Conservation (phyloP, 805 yeast genomes). For the Barnettozyma vustinii region DNA sequence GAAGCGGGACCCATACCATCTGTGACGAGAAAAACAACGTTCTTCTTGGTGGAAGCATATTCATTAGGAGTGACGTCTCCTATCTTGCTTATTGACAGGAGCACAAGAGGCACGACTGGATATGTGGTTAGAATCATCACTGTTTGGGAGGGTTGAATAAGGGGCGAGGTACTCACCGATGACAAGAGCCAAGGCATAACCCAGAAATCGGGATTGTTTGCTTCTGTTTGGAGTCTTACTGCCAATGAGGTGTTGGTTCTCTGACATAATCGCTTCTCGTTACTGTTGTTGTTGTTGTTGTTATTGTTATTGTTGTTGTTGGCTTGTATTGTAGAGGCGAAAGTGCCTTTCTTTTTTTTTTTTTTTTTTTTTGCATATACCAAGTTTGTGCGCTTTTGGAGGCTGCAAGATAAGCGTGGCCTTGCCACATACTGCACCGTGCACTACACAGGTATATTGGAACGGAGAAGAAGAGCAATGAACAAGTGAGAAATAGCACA, state of each 20-base stretch:
- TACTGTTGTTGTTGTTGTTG: too few species aligned
- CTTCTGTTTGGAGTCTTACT: neutral
- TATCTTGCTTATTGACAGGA: neutral
- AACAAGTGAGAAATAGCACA: too few species aligned
- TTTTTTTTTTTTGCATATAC: too few species aligned
- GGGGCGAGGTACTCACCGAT: neutral
- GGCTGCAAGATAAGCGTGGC: too few species aligned
- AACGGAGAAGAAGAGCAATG: too few species aligned
- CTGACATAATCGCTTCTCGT: neutral
- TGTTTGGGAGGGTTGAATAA: neutral
- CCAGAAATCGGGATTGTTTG: neutral
- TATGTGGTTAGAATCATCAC: neutral
- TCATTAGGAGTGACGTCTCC: neutral
- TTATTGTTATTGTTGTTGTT: too few species aligned
- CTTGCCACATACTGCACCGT: too few species aligned
- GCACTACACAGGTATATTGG: too few species aligned
- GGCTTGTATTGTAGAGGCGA: neutral
- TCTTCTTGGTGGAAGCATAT: conserved; percentile 41
- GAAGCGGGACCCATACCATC: conserved; percentile 97
- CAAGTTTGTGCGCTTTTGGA: too few species aligned
- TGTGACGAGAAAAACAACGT: conserved; percentile 81
- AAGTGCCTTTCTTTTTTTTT: too few species aligned
- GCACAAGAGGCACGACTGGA: neutral
- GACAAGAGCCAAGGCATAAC: neutral
- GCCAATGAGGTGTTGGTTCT: neutral